A percentile compares a stretch with the other conserved stretches of the same genome.
Evolutionary conservation across 2,329 filamentous ascomycete species (phyloP).

Genomic region (Fusarium irregulare): DNA sequence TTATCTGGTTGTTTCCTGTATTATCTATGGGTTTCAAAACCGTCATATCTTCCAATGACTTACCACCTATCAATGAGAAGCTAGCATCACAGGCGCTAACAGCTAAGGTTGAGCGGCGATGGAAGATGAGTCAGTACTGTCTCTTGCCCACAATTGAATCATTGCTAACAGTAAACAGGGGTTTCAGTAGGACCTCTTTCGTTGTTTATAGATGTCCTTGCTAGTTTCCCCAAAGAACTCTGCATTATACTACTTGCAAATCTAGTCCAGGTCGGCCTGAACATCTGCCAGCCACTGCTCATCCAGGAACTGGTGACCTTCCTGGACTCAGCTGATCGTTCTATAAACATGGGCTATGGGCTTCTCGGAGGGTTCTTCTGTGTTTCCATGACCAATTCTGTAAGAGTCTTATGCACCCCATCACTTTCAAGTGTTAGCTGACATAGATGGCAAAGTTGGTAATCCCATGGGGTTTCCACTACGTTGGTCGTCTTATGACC

Average conservation of each 20-base stretch:
- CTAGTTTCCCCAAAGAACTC: background rate
- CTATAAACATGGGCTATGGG: background rate
- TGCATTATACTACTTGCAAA: background rate
- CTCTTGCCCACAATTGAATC: too few relatives aligned
- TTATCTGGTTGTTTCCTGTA: background rate
- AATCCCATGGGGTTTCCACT: slow-evolving; percentile 6
- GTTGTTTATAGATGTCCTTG: background rate
- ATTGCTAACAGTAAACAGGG: too few relatives aligned
- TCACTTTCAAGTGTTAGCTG: too few relatives aligned
- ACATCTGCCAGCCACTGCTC: slow-evolving; percentile 3
- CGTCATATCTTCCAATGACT: background rate
- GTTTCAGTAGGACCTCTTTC: too few relatives aligned
- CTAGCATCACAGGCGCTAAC: background rate
- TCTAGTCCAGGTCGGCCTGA: background rate
- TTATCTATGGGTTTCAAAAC: background rate
- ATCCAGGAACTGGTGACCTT: background rate
- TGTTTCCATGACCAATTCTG: background rate
- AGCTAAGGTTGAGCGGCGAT: too few relatives aligned
- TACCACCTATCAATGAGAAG: background rate
- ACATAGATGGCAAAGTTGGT: background rate
- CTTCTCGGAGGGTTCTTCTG: slow-evolving; percentile 7
- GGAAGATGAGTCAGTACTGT: too few relatives aligned
- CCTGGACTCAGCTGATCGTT: too few relatives aligned
- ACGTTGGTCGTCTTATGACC: too few relatives aligned
- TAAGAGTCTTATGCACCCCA: background rate